Evolutionary conservation across 106 monocot species (phyloP), one percentile per base, ranked within the genome.

Genomic region (Dendrobium huoshanense): DNA sequence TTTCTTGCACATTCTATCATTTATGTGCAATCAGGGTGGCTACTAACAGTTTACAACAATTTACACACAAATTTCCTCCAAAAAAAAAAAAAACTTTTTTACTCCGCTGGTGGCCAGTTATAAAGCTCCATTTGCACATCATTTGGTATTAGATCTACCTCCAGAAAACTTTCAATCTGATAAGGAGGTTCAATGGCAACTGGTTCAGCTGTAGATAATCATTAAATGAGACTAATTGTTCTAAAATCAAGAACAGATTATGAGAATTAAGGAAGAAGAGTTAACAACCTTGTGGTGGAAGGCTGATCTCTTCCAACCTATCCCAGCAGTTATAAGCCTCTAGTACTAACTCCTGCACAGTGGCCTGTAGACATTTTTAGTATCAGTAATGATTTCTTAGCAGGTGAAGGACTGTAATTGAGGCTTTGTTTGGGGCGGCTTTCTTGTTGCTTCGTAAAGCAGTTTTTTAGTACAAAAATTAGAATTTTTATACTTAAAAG

Each of bases 251-350:
- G 0, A 68, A 68, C 5, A 7, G 0, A 68, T 25, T 68, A 29
- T 68, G 11, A 31, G 29, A 67, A 1, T 25, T 5, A 29, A 10
- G 25, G 9, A 27, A 18, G 0, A 67, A 29, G 9, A n/a, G 0
- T 67, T 29, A 67, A 29, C 27, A 68, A 78, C 78, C 55, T 55
- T 29, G 54, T 37, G 9, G 31, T 55, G 78, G n/a, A 56, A 58
- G 13, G 37, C 31, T 76, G 17, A 80, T 75, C 75, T 82, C 89
- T 47, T 89, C 87, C 5, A 92, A 41, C 1, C 15, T 73, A 75
- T 85, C 77, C 92, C 92, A 89, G 27, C 70, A 47, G 4, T 64
- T 43, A 70, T 87, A 87, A 8, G 89, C 89, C 9, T 89, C 85
- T 3, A 3, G 6, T 0, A 25, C 81, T 75, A 84, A 27, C 16